Percentiles rank a stretch among this genome's conserved stretches.
Evolutionary conservation across 2,329 filamentous ascomycete genomes (phyloP).

Genomic region (Xylariomycetidae sp.): DNA sequence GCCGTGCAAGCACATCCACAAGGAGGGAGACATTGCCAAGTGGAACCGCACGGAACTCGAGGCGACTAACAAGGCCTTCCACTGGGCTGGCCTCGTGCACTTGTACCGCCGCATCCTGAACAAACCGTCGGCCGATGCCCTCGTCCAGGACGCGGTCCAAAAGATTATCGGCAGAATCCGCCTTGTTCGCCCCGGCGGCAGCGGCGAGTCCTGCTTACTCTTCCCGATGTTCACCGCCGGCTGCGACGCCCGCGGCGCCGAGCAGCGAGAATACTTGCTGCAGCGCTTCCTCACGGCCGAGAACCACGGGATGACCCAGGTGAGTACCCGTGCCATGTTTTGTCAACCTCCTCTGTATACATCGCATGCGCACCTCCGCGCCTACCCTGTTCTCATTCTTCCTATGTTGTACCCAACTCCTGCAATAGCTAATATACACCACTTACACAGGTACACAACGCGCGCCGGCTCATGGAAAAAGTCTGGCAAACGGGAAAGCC

Average conservation of each 20-base stretch:
- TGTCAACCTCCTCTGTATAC: too few relatives aligned
- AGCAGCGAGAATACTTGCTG: constrained; percentile 54
- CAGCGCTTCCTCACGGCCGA: constrained; percentile 63
- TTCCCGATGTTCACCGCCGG: constrained; percentile 83
- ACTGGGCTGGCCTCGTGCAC: constrained; percentile 72
- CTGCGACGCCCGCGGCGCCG: constrained; percentile 57
- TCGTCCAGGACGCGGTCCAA: constrained; percentile 57
- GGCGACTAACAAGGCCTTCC: constrained; percentile 71
- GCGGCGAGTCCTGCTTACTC: constrained; percentile 67
- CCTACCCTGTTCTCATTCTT: neutral
- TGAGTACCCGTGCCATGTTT: too few relatives aligned
- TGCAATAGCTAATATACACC: too few relatives aligned
- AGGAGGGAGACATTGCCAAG: constrained; percentile 42
- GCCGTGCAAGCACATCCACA: constrained; percentile 41
- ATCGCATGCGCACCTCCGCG: too few relatives aligned
- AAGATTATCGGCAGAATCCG: constrained; percentile 58
- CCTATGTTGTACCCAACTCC: constrained; percentile 8
- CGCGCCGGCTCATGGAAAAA: constrained; percentile 59
- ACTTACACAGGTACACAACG: constrained; percentile 49
- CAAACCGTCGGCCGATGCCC: constrained; percentile 46
- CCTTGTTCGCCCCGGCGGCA: constrained; percentile 58
- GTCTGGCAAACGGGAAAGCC: constrained; percentile 62
- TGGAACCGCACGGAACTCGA: constrained; percentile 60
- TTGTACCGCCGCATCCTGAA: constrained; percentile 68
- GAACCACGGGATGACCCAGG: constrained; percentile 70